Conservation (phyloP, 805 yeast species). For the Metahyphopichia silvanorum region DNA sequence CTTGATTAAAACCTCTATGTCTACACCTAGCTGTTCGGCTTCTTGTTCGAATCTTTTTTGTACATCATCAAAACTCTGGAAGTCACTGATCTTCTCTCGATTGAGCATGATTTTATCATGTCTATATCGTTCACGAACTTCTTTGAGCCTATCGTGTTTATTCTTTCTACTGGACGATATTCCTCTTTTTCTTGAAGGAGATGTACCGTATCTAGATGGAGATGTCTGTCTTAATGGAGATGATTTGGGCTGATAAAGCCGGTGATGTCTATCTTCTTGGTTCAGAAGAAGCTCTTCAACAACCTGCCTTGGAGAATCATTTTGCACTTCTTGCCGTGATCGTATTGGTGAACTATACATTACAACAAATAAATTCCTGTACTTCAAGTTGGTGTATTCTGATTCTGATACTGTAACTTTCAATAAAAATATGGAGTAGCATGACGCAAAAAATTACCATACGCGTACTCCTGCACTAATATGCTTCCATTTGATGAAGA, state of each 20-base stretch:
- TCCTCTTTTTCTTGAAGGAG: not conserved
- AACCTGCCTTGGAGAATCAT: too few relatives aligned
- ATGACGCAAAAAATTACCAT: not conserved
- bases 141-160: slow-evolving; percentile 19
- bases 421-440: too few relatives aligned
- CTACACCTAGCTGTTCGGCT: slow-evolving; percentile 8
- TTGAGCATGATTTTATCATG: slow-evolving; percentile 13
- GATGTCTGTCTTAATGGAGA: slow-evolving; percentile 6
- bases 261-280: slow-evolving; percentile 14
- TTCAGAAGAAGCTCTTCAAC: slow-evolving; percentile 13
- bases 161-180: slow-evolving; percentile 14
- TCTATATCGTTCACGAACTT: slow-evolving; percentile 22
- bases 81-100: slow-evolving; percentile 14
- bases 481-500: slow-evolving; percentile 11
- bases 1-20: slow-evolving; percentile 19
- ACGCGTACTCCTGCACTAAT: not conserved
- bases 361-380: too few relatives aligned
- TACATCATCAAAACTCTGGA: slow-evolving; percentile 12
- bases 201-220: slow-evolving; percentile 2
- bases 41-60: slow-evolving; percentile 8
- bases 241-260: slow-evolving; percentile 13
- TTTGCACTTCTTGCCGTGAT: too few relatives aligned
- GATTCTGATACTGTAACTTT: too few relatives aligned
- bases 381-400: too few relatives aligned
- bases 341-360: too few relatives aligned